Evolutionary conservation across 257 asterid species (phyloP).

Genomic region (Misopates orontium): DNA sequence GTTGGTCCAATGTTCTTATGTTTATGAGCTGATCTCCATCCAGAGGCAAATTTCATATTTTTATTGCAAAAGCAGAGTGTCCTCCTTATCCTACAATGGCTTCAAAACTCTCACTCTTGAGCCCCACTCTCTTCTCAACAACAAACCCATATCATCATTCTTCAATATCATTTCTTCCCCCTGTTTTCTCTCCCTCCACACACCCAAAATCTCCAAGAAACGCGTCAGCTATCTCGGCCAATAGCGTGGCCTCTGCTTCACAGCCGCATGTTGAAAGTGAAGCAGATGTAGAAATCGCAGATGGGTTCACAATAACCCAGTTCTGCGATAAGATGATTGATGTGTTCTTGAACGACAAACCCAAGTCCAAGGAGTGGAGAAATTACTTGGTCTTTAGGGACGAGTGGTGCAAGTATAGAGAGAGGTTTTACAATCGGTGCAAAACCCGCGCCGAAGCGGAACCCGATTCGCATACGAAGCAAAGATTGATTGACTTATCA

Average conservation of each 20-base stretch:
- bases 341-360: conserved; percentile 78
- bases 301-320: conserved; percentile 75
- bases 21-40: conserved; percentile 6
- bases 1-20: too few relatives aligned
- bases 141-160: conserved; percentile 31
- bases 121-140: conserved; percentile 42
- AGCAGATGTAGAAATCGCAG: conserved; percentile 63
- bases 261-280: too few relatives aligned
- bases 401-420: conserved; percentile 77
- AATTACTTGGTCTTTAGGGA: conserved; percentile 74
- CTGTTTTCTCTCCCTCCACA: conserved; percentile 21
- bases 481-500: conserved; percentile 53
- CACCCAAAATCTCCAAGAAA: conserved; percentile 34
- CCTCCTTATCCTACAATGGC: conserved; percentile 28
- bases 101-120: conserved; percentile 38
- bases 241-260: conserved; percentile 34
- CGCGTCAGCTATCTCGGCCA: conserved; percentile 36
- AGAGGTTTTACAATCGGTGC: conserved; percentile 63
- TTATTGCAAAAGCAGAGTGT: too few relatives aligned
- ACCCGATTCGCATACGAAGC: conserved; percentile 58
- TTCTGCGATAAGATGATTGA: conserved; percentile 87
- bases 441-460: conserved; percentile 55
- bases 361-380: conserved; percentile 81
- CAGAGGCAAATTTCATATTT: too few relatives aligned
- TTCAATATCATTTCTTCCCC: conserved; percentile 26